These are phyloP conservation scores for Sisymbrium irio DNA, from an alignment of 345 rosid species.

Conservation along the genomic window DNA sequence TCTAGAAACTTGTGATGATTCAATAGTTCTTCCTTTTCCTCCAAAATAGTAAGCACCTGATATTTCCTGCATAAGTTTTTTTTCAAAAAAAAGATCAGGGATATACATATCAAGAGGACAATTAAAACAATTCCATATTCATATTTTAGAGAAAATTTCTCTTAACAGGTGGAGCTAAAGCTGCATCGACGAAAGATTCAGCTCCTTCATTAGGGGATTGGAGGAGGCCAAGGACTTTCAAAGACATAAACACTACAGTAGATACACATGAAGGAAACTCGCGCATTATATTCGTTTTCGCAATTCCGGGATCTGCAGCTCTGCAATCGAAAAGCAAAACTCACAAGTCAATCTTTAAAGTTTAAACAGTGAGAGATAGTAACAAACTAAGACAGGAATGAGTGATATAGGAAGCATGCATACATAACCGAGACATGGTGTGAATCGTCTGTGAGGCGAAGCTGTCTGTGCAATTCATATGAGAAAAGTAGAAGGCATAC, in stretches of 20 bases:
- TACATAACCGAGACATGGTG: constrained; percentile 66
- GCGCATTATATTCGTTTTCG: constrained; percentile 74
- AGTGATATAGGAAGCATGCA: constrained; percentile 39
- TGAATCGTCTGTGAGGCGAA: constrained; percentile 45
- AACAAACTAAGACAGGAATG: not conserved
- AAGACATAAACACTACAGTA: constrained; percentile 30
- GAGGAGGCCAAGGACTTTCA: constrained; percentile 53
- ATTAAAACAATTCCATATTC: not conserved
- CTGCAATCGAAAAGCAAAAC: constrained; percentile 35
- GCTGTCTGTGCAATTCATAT: constrained; percentile 65
- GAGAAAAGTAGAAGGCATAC: constrained; percentile 77
- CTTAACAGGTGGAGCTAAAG: constrained; percentile 58
- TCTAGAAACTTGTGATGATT: constrained; percentile 53
- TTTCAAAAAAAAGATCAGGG: not conserved
- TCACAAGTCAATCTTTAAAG: not conserved
- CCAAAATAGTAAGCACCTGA: constrained; percentile 81
- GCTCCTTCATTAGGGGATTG: constrained; percentile 59
- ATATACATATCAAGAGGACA: not conserved
- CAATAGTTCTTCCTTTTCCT: constrained; percentile 65
- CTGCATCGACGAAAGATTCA: constrained; percentile 68
- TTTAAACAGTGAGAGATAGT: not conserved
- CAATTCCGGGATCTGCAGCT: constrained; percentile 81
- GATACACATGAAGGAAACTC: constrained; percentile 61
- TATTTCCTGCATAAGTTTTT: constrained; percentile 42
- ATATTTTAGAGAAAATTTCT: not conserved